Evolutionary conservation across 1,284 basidiomycete species (phyloP).

Genomic region (Pascua sp.): DNA sequence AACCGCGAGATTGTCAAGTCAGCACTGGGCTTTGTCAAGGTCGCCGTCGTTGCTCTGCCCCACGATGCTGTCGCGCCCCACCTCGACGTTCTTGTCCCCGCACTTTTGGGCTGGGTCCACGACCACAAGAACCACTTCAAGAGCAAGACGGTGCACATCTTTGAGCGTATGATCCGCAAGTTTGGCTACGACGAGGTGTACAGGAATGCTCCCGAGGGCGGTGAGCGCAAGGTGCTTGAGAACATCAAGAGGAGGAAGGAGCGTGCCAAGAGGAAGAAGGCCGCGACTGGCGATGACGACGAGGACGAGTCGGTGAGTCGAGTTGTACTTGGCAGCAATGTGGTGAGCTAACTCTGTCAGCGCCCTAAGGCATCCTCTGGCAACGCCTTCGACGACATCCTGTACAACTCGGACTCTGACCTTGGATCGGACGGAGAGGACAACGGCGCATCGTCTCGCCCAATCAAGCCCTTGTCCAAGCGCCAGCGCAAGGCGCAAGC

Average conservation of each 20-base stretch:
- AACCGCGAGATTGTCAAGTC: conserved; percentile 99
- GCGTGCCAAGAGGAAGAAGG: conserved; percentile 73
- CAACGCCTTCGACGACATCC: conserved; percentile 90
- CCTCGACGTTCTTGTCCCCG: conserved; percentile 73
- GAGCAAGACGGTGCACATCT: conserved; percentile 90
- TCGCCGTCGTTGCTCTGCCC: conserved; percentile 81
- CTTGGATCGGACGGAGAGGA: conserved; percentile 71
- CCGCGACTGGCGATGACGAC: conserved; percentile 53
- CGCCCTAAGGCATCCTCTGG: conserved; percentile 56
- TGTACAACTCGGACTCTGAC: conserved; percentile 91
- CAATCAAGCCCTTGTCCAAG: conserved; percentile 30
- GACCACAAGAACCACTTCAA: conserved; percentile 99
- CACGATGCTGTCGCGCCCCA: conserved; percentile 68
- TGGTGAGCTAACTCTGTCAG: conserved; percentile 21
- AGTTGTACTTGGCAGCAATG: conserved; percentile 26
- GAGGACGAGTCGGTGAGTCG: conserved; percentile 54
- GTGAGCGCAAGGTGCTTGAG: conserved; percentile 71
- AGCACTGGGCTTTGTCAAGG: conserved; percentile 90
- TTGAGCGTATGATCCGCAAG: conserved; percentile 89
- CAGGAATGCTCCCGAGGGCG: conserved; percentile 55
- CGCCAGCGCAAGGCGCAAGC: conserved; percentile 30
- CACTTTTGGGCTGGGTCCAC: conserved; percentile 84
- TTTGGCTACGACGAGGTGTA: conserved; percentile 82
- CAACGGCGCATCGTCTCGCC: conserved; percentile 37
- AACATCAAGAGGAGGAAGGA: conserved; percentile 93